These are phyloP conservation scores for Ascochyta fabae DNA, from an alignment of 2,329 filamentous ascomycete species.

Conservation along the genomic window DNA sequence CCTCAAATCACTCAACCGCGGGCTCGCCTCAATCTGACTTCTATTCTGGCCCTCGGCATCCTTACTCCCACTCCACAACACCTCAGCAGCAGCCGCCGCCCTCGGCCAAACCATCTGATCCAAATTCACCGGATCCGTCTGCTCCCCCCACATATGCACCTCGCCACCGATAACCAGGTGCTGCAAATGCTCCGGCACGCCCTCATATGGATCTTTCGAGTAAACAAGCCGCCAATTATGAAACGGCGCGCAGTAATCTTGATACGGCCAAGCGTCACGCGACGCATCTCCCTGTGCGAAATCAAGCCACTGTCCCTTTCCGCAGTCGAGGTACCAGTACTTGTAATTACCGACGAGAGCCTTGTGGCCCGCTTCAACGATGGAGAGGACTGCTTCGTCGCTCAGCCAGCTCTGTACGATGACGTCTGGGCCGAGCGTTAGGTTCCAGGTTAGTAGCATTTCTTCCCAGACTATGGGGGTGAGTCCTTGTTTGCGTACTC, in stretches of 20 bases:
- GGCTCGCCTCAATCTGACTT: conserved; percentile 72
- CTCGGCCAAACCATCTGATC: conserved; percentile 82
- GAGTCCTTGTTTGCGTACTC: conserved; percentile 68
- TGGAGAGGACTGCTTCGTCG: conserved; percentile 64
- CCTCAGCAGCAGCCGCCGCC: conserved; percentile 74
- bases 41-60: conserved; percentile 72
- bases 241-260: conserved; percentile 79
- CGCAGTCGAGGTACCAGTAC: conserved; percentile 85
- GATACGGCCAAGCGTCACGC: conserved; percentile 69
- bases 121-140: conserved; percentile 75
- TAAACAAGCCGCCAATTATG: conserved; percentile 87
- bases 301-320: conserved; percentile 79
- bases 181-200: conserved; percentile 63
- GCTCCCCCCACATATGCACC: conserved; percentile 80
- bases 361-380: conserved; percentile 70
- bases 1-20: conserved; percentile 75
- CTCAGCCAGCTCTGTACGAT: conserved; percentile 82
- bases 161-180: conserved; percentile 81
- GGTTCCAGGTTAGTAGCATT: conserved; percentile 78
- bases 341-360: conserved; percentile 79
- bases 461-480: conserved; percentile 88
- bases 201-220: conserved; percentile 74
- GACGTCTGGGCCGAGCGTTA: conserved; percentile 73
- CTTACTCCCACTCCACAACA: conserved; percentile 77
- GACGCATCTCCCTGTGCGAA: conserved; percentile 62